Evolutionary conservation across 2,329 filamentous ascomycete species (phyloP), one percentile per base, ranked within the genome.

Genomic region (Exophiala bonariae): DNA sequence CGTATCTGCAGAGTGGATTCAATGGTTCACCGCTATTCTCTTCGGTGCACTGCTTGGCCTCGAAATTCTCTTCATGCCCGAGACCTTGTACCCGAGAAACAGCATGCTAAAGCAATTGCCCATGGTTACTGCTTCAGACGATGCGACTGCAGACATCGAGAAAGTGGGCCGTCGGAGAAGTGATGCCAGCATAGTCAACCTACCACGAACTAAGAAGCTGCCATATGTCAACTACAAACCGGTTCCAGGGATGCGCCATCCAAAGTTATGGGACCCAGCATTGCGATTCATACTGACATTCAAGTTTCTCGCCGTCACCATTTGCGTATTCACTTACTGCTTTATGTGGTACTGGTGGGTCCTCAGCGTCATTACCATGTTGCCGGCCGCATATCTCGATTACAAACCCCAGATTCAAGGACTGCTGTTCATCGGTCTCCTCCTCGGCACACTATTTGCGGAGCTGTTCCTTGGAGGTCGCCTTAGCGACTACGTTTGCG

Each of bases 261-360:
- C 78, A 2, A 74, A 69, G 50, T 57, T 69, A 1, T 79, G 69
- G 63, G 72, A 73, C 42, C 68, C 75, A 0, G 40, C 73, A 3
- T 49, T 70, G 13, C 68, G 74, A 4, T 79, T 80, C 54, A 38
- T 68, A 31, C 66, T 71, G 47, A 73, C 72, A 2, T 80, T 74
- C 57, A 68, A 66, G 45, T 75, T 71, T 53, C 65, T 68, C 2
- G 69, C 68, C 3, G 68, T 81, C 1, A 63, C 68, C 0, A 62
- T 80, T 7, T 61, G 71, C 2, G 66, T 80, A 3, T 50, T 74
- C 7, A 67, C 69, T 7, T 82, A 77, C 61, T 74, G 69, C 53
- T 80, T 78, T 52, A 59, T 67, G 2, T 79, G 76, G 72, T 81
- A 81, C 58, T 81, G 77, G 76, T 81, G 77, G 77, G 66, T 79